Evolutionary conservation across 257 asterid species (phyloP).

Genomic region (Rehmannia glutinosa): DNA sequence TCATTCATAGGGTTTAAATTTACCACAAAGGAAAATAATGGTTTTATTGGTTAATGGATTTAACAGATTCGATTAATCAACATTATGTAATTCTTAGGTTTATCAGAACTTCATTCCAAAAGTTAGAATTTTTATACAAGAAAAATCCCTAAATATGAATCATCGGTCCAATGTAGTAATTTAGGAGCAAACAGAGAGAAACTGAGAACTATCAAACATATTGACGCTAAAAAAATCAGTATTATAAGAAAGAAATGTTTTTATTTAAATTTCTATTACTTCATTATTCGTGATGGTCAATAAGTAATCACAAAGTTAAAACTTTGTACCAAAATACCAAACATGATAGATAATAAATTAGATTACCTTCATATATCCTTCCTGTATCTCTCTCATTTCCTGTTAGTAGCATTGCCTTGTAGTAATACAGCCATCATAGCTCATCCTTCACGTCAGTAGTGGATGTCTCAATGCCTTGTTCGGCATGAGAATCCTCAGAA

Average conservation of each 20-base stretch:
- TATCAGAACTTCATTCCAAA: neutral
- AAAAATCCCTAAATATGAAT: neutral
- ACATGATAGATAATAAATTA: conserved; percentile 16
- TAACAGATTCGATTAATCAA: too few species aligned
- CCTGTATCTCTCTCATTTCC: neutral
- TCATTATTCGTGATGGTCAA: neutral
- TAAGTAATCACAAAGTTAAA: neutral
- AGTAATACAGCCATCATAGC: conserved; percentile 35
- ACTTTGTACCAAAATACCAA: neutral
- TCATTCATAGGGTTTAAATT: too few species aligned
- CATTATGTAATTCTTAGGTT: too few species aligned
- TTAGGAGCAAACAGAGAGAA: too few species aligned
- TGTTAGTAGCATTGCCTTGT: neutral
- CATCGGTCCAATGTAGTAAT: neutral
- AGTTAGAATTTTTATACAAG: too few species aligned
- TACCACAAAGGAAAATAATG: too few species aligned
- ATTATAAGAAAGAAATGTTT: neutral
- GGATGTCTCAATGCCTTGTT: conserved; percentile 29
- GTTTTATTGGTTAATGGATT: too few species aligned
- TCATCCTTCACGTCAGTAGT: conserved; percentile 59
- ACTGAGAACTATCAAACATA: too few species aligned
- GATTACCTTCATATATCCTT: neutral
- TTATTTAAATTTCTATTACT: neutral
- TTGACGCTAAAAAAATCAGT: too few species aligned
- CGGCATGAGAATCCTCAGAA: conserved; percentile 26